Conservation (phyloP, 257 asterid species). For the Solanum appendiculatum region DNA sequence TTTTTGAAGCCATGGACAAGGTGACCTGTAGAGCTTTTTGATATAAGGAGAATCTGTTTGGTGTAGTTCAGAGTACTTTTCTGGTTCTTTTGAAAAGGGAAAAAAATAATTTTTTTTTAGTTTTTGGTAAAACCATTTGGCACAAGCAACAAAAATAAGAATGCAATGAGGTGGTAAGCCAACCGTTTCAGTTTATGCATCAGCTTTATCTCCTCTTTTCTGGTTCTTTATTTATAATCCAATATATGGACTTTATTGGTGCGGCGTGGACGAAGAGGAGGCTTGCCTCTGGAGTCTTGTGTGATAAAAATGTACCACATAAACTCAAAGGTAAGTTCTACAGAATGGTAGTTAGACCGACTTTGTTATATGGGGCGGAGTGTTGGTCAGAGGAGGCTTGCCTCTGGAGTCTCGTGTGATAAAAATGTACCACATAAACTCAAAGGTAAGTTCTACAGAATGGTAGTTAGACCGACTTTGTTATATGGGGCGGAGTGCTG, state of each 20-base stretch:
- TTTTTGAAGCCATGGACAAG: neutral
- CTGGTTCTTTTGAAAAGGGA: neutral
- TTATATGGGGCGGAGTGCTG: neutral
- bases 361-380: too few species aligned
- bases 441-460: neutral
- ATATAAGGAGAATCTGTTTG: neutral
- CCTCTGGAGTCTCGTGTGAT: neutral
- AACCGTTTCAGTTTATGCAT: conserved; percentile 31
- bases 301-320: too few species aligned
- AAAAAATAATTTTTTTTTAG: neutral
- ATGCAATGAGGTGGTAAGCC: conserved; percentile 56
- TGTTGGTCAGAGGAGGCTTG: neutral
- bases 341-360: too few species aligned
- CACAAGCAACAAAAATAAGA: neutral
- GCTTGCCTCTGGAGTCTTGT: neutral
- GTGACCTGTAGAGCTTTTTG: neutral
- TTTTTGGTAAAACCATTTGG: neutral
- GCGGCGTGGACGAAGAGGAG: neutral
- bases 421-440: neutral
- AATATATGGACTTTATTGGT: neutral
- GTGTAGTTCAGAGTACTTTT: neutral
- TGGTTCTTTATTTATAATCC: neutral
- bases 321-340: too few species aligned
- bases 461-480: neutral
- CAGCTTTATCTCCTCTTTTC: conserved; percentile 48